phyloP scores from a whole-genome alignment of 1,139 yeast species.

The Candida sp. region DNA sequence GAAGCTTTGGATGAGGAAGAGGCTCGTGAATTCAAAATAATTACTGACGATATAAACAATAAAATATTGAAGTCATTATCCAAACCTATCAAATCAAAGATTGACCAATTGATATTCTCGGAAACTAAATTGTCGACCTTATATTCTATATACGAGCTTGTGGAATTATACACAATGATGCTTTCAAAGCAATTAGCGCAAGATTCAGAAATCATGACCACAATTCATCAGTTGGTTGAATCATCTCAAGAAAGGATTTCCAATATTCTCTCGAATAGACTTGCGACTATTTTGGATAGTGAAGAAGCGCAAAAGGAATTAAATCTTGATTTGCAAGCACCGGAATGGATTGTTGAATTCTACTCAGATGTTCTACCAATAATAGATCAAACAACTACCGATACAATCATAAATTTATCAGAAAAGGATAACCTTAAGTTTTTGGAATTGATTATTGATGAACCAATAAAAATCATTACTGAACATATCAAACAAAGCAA shows the following conservation, averaged over 20 bases:
- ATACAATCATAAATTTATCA: constrained; percentile 36
- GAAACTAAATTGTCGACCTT: constrained; percentile 58
- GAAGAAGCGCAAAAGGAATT: constrained; percentile 41
- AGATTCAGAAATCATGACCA: constrained; percentile 16
- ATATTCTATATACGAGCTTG: constrained; percentile 57
- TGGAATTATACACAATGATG: constrained; percentile 70
- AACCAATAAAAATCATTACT: constrained; percentile 46
- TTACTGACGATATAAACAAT: constrained; percentile 31
- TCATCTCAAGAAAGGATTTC: constrained; percentile 40
- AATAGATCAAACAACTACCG: constrained; percentile 40
- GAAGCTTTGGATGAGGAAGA: constrained; percentile 14
- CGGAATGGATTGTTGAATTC: constrained; percentile 70
- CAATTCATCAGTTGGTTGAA: constrained; percentile 22
- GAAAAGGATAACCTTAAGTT: constrained; percentile 29
- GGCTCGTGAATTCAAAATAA: constrained; percentile 18
- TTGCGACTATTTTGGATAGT: constrained; percentile 38
- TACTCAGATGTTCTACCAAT: constrained; percentile 48
- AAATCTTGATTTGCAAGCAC: constrained; percentile 55
- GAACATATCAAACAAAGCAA: constrained; percentile 28
- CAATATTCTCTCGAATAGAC: constrained; percentile 34
- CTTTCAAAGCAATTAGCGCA: constrained; percentile 45
- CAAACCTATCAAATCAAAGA: constrained; percentile 42
- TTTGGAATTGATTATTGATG: constrained; percentile 36
- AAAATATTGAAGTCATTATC: constrained; percentile 29
- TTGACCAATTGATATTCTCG: constrained; percentile 67